These are phyloP conservation scores for Cladobotryum mycophilum DNA, from an alignment of 2,329 filamentous ascomycete species.

Conservation along the genomic window DNA sequence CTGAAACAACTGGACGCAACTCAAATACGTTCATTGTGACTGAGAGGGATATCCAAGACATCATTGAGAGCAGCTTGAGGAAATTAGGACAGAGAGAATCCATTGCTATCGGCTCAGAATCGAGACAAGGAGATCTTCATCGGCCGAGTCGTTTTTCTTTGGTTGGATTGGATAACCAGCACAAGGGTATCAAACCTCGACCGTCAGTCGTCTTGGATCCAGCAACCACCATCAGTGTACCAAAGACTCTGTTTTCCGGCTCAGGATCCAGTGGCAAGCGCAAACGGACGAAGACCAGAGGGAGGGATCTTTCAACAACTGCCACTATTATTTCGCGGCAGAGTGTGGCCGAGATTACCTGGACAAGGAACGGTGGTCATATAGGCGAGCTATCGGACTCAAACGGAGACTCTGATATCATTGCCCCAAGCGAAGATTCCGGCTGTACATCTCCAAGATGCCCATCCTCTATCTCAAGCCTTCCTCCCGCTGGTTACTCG, in stretches of 20 bases:
- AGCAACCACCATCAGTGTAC: conserved; percentile 29
- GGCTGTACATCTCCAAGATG: not conserved
- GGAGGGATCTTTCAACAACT: conserved; percentile 15
- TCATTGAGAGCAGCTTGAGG: not conserved
- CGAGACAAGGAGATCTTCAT: not conserved
- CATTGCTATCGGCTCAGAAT: not conserved
- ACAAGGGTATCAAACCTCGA: conserved; percentile 20
- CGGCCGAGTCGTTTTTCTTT: conserved; percentile 9
- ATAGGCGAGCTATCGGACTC: not conserved
- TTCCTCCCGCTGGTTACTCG: not conserved
- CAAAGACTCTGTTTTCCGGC: conserved; percentile 25
- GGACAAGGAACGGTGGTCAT: conserved; percentile 15
- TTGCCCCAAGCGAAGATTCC: conserved; percentile 1
- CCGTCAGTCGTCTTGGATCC: conserved; percentile 22
- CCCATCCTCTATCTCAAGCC: not conserved
- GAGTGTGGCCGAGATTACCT: conserved; percentile 26
- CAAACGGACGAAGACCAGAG: conserved; percentile 16
- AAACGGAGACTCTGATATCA: not conserved
- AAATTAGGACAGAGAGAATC: not conserved
- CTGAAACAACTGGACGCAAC: not conserved
- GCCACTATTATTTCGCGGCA: conserved; percentile 25
- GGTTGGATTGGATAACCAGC: conserved; percentile 16
- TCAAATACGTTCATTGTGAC: not conserved
- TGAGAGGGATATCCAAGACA: not conserved
- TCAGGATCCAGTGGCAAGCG: conserved; percentile 17